A percentile compares a stretch with the other conserved stretches of the same genome.
phyloP scores from a whole-genome alignment of 306 rosid species.

The Rosa persica region DNA sequence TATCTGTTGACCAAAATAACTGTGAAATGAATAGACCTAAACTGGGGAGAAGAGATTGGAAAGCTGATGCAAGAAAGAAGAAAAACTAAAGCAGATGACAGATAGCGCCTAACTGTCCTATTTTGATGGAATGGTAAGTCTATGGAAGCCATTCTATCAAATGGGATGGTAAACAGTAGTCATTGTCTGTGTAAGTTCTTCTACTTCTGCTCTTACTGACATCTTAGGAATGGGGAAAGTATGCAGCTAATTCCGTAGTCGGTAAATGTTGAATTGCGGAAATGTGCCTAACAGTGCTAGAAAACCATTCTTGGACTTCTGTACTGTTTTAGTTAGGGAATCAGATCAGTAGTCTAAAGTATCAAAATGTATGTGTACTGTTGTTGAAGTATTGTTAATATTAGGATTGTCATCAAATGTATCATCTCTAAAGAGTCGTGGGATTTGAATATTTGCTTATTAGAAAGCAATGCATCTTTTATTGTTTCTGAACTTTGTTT shows the following conservation, averaged over 20 bases:
- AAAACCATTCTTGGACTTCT: not conserved
- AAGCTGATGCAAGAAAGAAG: constrained; percentile 90
- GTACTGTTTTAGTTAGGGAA: constrained; percentile 1
- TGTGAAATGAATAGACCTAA: constrained; percentile 40
- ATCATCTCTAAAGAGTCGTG: not conserved
- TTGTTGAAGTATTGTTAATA: not conserved
- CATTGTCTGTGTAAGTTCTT: constrained; percentile 27
- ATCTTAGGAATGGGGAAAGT: constrained; percentile 20
- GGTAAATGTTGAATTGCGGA: not conserved
- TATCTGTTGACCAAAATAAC: constrained; percentile 28
- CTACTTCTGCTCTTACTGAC: constrained; percentile 25
- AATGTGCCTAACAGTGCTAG: constrained; percentile 3
- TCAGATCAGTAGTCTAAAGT: not conserved
- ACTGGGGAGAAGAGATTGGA: constrained; percentile 74
- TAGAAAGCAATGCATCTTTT: not conserved
- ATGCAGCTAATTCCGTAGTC: constrained; percentile 14
- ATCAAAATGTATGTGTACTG: constrained; percentile 12
- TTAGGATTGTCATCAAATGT: not conserved
- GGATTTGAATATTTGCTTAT: not conserved
- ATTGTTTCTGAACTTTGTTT: not conserved
- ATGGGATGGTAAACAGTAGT: not conserved
- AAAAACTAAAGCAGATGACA: constrained; percentile 39
- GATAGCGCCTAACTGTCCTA: constrained; percentile 14
- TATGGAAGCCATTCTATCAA: not conserved
- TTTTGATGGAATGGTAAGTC: constrained; percentile 10